Base-by-base conservation (phyloP, 2,329 filamentous ascomycete species). In the Helminthosporium solani region DNA sequence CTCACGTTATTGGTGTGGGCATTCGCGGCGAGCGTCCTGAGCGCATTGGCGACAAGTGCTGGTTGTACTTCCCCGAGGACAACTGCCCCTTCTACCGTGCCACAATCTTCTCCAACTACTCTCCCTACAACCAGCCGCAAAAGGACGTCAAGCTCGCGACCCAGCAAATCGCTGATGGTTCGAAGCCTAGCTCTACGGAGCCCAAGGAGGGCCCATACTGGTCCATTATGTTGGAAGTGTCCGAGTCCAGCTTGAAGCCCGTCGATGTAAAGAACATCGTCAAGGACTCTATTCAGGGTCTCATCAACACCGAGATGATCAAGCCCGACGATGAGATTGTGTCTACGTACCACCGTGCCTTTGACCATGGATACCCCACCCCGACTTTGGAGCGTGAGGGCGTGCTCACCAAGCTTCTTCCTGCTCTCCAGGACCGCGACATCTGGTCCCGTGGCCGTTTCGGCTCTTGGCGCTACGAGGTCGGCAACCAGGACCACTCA, bases 31-130 rank as follows among this genome's bases (percentile, higher is more conserved):
- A 80, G 65, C 89, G 94, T 59, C 94, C 94, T 31, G 90, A 96
- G 73, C 87, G 90, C 69, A 99, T 99, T 61, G 94, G 94, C 57
- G 94, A 99, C 79, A 99, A 97, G 83, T 99, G 94, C 85, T 99
- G 94, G 91, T 80, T 99, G 58, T 99, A 99, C 83, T 99, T 97
- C 84, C 94, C 94, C 53, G 94, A 99, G 75, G 87, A 96, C 73
- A 87, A 99, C 82, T 96, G 90, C 80, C 90, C 90, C 70, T 99
- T 99, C 82, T 99, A 99, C 82, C 89, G 94, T 62, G 94, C 94
- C 67, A 99, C 94, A 68, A 97, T 99, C 78, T 99, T 99, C 84
- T 97, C 92, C 75, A 99, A 99, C 83, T 99, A 99, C 82, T 97
- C 94, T 18, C 94, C 92, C 42, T 85, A 95, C 83, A 99, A 99